Conservation (phyloP, 495 filamentous ascomycete species). For the Annulohypoxylon nitens region DNA sequence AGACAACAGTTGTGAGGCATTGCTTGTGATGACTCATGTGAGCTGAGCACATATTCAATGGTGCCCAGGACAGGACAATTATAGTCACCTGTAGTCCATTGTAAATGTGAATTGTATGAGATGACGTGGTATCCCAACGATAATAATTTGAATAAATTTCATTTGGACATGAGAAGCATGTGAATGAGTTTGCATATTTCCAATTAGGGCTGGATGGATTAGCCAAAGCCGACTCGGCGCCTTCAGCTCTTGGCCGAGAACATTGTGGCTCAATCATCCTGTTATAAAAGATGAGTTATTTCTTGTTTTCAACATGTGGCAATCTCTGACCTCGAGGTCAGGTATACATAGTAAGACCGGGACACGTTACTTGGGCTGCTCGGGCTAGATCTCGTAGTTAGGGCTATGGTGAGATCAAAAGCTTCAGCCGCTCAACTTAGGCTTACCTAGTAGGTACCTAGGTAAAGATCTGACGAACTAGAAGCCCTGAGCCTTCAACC, state of each 20-base stretch:
- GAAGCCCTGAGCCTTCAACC: neutral
- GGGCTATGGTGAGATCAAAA: neutral
- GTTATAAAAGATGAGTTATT: neutral
- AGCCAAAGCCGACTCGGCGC: neutral
- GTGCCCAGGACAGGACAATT: slow-evolving; percentile 5
- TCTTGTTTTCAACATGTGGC: neutral
- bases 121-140: neutral
- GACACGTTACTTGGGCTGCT: slow-evolving; percentile 1
- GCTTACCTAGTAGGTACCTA: neutral
- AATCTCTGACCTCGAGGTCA: neutral
- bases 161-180: neutral
- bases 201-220: neutral
- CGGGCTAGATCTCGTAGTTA: neutral
- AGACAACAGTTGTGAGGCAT: neutral
- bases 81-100: neutral
- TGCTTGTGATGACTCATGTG: neutral
- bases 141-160: neutral
- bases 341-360: neutral
- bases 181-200: neutral
- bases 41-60: neutral
- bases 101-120: neutral
- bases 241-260: neutral
- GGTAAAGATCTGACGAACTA: slow-evolving; percentile 5
- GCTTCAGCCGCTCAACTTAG: neutral
- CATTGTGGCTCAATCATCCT: neutral